Base-by-base conservation (phyloP, 805 yeast genomes). In the Metschnikowia sp. region DNA sequence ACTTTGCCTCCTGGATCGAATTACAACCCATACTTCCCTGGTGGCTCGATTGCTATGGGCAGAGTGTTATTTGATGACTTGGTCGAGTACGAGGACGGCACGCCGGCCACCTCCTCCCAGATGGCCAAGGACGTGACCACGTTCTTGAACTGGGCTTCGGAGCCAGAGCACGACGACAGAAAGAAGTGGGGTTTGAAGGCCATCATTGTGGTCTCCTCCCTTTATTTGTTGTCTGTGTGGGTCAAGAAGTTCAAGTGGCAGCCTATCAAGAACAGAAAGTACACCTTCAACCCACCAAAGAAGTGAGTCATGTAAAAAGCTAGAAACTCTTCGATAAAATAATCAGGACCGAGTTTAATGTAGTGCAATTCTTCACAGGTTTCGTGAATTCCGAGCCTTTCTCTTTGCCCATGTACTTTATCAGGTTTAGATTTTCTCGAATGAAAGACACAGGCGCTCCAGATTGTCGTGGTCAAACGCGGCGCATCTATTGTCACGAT, bases 1-100 rank as follows among this genome's bases (percentile, higher is more conserved):
- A 79, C 70, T 44, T 78, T 94, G 62, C 95, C 98, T 50, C 86
- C 88, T 53, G 99, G 99, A 56, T 72, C 96, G 53, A 94, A 94
- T 84, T 94, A 94, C 77, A 94, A 94, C 82, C 99, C 99, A 65
- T 94, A 94, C 81, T 94, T 94, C 96, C 98, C 99, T 70, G 98
- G 98, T 76, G 98, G 99, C 58, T 81, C 97, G 37, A 92, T 94
- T 77, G 99, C 97, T 61, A 94, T 94, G 99, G 98, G 88, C 68
- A 88, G 99, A 78, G 98, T 92, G 50, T 79, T 94, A 70, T 94
- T 91, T 61, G 99, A 94, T 68, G 99, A 88, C 57, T 79, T 94
- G 65, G 99, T 94, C 56, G 99, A 94, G 78, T 94, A 84, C 75
- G 99, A 94, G 71, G 99, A 94, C 70, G 99, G 99, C 66, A 94